Conservation (phyloP, 83 land plant genomes). For the Isoetes engelmannii region DNA sequence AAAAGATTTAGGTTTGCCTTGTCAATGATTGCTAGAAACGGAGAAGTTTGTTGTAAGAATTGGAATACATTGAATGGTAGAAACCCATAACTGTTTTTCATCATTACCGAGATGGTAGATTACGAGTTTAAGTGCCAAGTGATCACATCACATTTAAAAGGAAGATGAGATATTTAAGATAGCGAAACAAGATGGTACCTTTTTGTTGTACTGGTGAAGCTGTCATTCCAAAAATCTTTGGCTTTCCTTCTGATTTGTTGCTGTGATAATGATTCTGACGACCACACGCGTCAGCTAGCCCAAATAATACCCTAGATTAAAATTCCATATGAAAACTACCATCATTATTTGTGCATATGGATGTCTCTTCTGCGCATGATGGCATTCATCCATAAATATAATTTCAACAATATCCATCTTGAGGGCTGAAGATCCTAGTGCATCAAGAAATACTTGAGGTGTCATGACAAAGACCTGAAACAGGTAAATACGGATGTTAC, state of each 20-base stretch:
- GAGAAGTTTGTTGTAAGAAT: too few relatives aligned
- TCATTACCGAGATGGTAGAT: too few relatives aligned
- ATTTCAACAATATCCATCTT: slow-evolving; percentile 60
- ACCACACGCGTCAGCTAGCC: too few relatives aligned
- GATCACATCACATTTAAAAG: too few relatives aligned
- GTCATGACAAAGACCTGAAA: slow-evolving; percentile 85
- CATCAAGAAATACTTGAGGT: slow-evolving; percentile 53
- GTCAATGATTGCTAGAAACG: too few relatives aligned
- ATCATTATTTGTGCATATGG: slow-evolving; percentile 81
- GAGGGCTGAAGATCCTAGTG: slow-evolving; percentile 50
- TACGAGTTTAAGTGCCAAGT: too few relatives aligned
- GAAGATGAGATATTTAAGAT: neutral
- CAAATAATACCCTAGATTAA: too few relatives aligned
- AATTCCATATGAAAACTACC: slow-evolving; percentile 15
- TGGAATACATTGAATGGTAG: too few relatives aligned
- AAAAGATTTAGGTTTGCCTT: too few relatives aligned
- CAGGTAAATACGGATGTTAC: too few relatives aligned
- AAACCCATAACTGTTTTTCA: too few relatives aligned
- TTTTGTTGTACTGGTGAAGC: slow-evolving; percentile 88
- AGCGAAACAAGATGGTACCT: slow-evolving; percentile 37
- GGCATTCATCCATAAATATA: slow-evolving; percentile 83
- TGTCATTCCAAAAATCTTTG: slow-evolving; percentile 96
- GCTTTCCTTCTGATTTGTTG: slow-evolving; percentile 21
- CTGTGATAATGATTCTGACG: slow-evolving; percentile 7
- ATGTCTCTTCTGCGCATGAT: slow-evolving; percentile 78